These are phyloP conservation scores for Kappamyces sp. DNA, from an alignment of 192 early-diverging fungal genomes.

Conservation along the genomic window DNA sequence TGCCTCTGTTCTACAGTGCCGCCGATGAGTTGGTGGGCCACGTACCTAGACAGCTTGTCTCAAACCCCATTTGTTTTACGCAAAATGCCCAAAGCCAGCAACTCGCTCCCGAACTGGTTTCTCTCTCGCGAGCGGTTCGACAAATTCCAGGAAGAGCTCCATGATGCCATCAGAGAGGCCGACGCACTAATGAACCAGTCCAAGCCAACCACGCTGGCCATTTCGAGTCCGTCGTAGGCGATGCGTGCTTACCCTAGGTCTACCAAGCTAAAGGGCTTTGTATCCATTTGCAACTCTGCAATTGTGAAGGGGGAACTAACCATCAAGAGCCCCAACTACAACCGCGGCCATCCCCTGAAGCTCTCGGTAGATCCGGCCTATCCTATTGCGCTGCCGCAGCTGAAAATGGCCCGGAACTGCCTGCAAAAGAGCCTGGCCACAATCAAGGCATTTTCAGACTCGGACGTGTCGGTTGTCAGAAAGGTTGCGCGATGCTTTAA, in stretches of 20 bases:
- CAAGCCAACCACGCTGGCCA: constrained; percentile 2
- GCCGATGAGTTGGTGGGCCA: background rate
- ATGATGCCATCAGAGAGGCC: background rate
- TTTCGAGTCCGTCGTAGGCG: constrained; percentile 7
- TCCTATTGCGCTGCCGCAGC: constrained; percentile 5
- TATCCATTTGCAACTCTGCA: constrained; percentile 1
- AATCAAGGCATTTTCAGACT: background rate
- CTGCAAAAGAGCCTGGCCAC: constrained; percentile 2
- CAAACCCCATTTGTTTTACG: too few relatives aligned
- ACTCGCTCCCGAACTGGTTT: background rate
- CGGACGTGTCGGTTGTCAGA: too few relatives aligned
- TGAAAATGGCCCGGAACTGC: constrained; percentile 10
- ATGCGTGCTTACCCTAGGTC: background rate
- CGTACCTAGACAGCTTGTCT: constrained; percentile 5
- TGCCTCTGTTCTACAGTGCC: constrained; percentile 9
- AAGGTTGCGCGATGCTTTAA: background rate
- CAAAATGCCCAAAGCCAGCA: background rate
- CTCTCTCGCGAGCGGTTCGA: background rate
- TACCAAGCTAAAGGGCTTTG: constrained; percentile 10
- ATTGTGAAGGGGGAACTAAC: constrained; percentile 12
- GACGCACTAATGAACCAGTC: background rate
- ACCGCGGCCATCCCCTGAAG: constrained; percentile 2
- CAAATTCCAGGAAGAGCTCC: background rate
- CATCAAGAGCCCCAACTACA: constrained; percentile 7
- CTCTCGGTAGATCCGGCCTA: background rate